Evolutionary conservation across 1,284 basidiomycete genomes (phyloP).

Genomic region (Cutaneotrichosporon sp.): DNA sequence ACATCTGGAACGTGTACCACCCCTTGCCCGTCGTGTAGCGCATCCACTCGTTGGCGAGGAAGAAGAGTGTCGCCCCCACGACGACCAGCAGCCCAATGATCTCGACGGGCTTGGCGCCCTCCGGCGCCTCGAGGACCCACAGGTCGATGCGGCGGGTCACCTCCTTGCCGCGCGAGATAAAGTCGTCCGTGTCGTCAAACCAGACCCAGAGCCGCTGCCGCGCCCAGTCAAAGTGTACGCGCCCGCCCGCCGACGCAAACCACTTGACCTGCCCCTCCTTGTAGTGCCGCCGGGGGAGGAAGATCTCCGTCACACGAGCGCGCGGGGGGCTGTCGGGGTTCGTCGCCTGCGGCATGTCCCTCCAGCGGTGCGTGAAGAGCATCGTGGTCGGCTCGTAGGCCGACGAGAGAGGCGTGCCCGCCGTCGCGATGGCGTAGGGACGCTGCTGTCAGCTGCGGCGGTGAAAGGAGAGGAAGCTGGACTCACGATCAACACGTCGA

Average conservation of each 20-base stretch:
- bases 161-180: slow-evolving; percentile 2
- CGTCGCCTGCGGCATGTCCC: slow-evolving; percentile 23
- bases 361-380: slow-evolving; percentile 37
- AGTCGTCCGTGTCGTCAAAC: slow-evolving; percentile 36
- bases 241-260: slow-evolving; percentile 32
- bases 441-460: slow-evolving; percentile 38
- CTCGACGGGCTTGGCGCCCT: neutral
- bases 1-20: slow-evolving; percentile 4
- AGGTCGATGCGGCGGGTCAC: slow-evolving; percentile 38
- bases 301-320: slow-evolving; percentile 74
- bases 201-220: slow-evolving; percentile 42
- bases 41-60: slow-evolving; percentile 14
- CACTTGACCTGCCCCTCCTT: slow-evolving; percentile 24
- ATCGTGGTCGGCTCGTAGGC: slow-evolving; percentile 34
- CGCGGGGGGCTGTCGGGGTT: slow-evolving; percentile 43
- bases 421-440: slow-evolving; percentile 51
- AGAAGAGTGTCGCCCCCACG: neutral
- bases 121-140: slow-evolving; percentile 31
- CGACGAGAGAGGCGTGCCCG: slow-evolving; percentile 42
- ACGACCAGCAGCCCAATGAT: slow-evolving; percentile 3
- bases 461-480: neutral
- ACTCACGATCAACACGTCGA: slow-evolving; percentile 67
- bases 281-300: slow-evolving; percentile 60
- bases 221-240: slow-evolving; percentile 34
- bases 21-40: slow-evolving; percentile 8